phyloP scores from a whole-genome alignment of 768 basidiomycete genomes.

The Tephrocybe sp. region DNA sequence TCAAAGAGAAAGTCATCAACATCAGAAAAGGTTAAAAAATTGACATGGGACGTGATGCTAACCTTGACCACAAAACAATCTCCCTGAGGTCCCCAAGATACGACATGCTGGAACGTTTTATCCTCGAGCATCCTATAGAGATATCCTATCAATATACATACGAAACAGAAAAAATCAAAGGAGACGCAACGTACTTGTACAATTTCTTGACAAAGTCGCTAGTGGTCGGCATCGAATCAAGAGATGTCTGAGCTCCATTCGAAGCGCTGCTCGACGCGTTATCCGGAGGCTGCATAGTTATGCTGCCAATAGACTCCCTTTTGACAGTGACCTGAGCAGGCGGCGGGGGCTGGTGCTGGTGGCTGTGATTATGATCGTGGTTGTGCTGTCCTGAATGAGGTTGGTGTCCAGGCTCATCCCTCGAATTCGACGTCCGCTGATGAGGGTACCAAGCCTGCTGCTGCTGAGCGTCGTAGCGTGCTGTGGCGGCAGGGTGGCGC shows the following conservation, averaged over 20 bases:
- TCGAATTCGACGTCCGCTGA: conserved; percentile 30
- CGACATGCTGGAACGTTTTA: conserved; percentile 63
- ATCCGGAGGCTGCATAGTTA: conserved; percentile 9
- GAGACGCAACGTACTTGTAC: conserved; percentile 66
- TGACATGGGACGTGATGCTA: conserved; percentile 7
- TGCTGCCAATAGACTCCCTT: conserved; percentile 15
- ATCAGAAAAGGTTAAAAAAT: too few species aligned
- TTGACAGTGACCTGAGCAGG: conserved; percentile 22
- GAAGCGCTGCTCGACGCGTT: conserved; percentile 1
- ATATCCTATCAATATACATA: background rate
- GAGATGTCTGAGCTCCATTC: conserved; percentile 25
- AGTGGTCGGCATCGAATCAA: conserved; percentile 83
- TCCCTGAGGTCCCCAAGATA: conserved; percentile 80
- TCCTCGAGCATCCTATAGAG: conserved; percentile 87
- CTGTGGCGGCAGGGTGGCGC: background rate
- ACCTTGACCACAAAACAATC: conserved; percentile 91
- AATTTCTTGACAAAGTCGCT: conserved; percentile 94
- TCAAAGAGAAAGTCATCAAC: background rate
- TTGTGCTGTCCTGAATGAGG: conserved; percentile 19
- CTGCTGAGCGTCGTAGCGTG: conserved; percentile 8
- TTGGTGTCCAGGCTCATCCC: conserved; percentile 35
- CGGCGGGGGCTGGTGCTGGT: conserved; percentile 21
- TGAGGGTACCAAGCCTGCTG: conserved; percentile 18
- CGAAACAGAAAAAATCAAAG: background rate
- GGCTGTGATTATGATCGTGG: background rate